Conservation (phyloP, 2,329 filamentous ascomycete species). For the Botrytis deweyae region DNA sequence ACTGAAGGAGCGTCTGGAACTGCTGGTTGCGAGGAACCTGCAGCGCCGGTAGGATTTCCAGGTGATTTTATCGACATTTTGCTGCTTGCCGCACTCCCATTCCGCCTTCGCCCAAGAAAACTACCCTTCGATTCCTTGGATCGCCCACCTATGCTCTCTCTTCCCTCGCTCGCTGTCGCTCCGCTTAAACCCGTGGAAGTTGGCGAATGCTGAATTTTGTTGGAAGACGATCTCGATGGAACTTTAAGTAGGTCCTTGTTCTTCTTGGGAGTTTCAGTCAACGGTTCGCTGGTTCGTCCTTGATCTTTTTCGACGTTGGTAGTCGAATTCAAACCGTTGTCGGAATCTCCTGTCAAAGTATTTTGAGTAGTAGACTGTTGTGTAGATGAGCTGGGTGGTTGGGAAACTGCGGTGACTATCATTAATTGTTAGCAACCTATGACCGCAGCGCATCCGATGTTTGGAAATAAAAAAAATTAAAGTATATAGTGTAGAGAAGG, state of each 20-base stretch:
- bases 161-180: constrained; percentile 56
- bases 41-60: constrained; percentile 42
- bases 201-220: constrained; percentile 58
- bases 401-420: constrained; percentile 33
- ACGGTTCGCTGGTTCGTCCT: constrained; percentile 30
- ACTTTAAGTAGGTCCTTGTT: constrained; percentile 55
- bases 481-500: not conserved
- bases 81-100: constrained; percentile 66
- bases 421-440: constrained; percentile 30
- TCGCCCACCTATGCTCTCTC: constrained; percentile 61
- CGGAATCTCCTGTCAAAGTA: constrained; percentile 37
- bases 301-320: constrained; percentile 35
- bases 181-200: constrained; percentile 61
- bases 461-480: constrained; percentile 4
- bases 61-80: constrained; percentile 53
- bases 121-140: constrained; percentile 67
- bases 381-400: constrained; percentile 37
- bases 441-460: constrained; percentile 1
- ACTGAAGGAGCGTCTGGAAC: constrained; percentile 36
- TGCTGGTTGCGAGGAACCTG: constrained; percentile 39
- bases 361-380: constrained; percentile 37
- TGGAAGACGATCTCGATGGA: constrained; percentile 62
- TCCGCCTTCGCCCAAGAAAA: constrained; percentile 61
- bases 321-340: constrained; percentile 32
- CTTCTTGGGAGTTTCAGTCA: constrained; percentile 41